phyloP scores from a whole-genome alignment of 2,329 filamentous ascomycete species.

The Sordariomycetes sp. region DNA sequence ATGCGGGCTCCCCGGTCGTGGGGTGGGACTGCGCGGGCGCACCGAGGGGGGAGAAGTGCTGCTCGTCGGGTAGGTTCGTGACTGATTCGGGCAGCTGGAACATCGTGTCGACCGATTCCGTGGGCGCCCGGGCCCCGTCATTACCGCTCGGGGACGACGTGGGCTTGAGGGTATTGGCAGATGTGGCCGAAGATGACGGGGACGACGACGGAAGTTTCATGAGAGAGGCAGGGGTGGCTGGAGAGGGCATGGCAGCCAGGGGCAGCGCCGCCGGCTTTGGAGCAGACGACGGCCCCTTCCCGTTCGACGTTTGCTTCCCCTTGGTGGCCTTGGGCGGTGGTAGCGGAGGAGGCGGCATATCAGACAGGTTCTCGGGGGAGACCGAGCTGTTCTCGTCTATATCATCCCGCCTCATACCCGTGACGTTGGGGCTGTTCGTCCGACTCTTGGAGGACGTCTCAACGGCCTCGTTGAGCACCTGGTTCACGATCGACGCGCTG shows the following conservation, averaged over 20 bases:
- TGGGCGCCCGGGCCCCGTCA: neutral
- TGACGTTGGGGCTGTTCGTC: constrained; percentile 8
- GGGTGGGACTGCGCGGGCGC: constrained; percentile 31
- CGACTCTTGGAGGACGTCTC: constrained; percentile 15
- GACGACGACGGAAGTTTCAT: constrained; percentile 61
- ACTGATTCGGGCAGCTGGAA: constrained; percentile 66
- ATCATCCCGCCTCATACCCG: constrained; percentile 30
- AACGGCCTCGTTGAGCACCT: constrained; percentile 42
- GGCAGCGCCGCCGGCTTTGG: neutral
- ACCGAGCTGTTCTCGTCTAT: constrained; percentile 56
- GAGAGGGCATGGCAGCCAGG: constrained; percentile 19
- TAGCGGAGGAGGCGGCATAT: constrained; percentile 59
- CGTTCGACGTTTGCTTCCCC: neutral
- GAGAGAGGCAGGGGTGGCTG: constrained; percentile 77
- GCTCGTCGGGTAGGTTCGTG: constrained; percentile 22
- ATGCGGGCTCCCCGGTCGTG: constrained; percentile 22
- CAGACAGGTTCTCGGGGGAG: constrained; percentile 50
- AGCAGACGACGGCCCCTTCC: neutral
- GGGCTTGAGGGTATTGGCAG: neutral
- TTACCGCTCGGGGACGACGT: neutral
- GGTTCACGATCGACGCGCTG: constrained; percentile 45
- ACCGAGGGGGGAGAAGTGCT: constrained; percentile 33
- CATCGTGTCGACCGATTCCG: constrained; percentile 8
- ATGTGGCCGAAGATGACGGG: neutral
- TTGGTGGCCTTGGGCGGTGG: constrained; percentile 47